Evolutionary conservation across 192 early-diverging fungal species (phyloP).

Genomic region (Coemansia sp.): DNA sequence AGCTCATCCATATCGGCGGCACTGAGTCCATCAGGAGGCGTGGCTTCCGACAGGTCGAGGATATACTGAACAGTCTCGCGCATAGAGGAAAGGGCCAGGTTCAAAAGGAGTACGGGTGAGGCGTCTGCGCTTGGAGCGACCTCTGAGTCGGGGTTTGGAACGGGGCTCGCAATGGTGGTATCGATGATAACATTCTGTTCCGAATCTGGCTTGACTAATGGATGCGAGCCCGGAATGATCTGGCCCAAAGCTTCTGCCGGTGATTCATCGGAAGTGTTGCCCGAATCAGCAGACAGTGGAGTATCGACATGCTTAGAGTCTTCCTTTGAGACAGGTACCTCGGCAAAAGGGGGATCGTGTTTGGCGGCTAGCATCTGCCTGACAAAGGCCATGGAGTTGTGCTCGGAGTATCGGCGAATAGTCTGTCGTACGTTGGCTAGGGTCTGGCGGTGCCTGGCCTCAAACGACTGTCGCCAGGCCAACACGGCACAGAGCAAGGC

Average conservation of each 20-base stretch:
- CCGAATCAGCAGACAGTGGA: background rate
- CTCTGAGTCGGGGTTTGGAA: background rate
- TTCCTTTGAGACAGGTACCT: background rate
- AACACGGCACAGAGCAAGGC: constrained; percentile 70
- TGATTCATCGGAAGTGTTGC: background rate
- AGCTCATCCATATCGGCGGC: constrained; percentile 19
- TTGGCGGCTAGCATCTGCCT: constrained; percentile 23
- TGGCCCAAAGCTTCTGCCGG: background rate
- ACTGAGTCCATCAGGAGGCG: constrained; percentile 17
- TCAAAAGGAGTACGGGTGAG: background rate
- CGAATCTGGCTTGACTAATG: background rate
- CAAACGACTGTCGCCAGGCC: constrained; percentile 61
- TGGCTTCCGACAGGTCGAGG: background rate
- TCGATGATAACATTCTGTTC: background rate
- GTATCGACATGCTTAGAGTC: background rate
- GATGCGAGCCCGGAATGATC: background rate
- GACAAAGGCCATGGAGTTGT: constrained; percentile 41
- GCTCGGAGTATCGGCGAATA: constrained; percentile 42
- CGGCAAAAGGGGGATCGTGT: constrained; percentile 10
- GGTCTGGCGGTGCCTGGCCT: constrained; percentile 44
- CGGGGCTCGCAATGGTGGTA: background rate
- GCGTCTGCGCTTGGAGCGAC: background rate
- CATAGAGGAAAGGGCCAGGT: background rate
- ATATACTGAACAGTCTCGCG: constrained; percentile 11
- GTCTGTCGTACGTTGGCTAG: constrained; percentile 39